Conservation (phyloP, 148 eudicot genomes). For the Dianthus caryophyllus region DNA sequence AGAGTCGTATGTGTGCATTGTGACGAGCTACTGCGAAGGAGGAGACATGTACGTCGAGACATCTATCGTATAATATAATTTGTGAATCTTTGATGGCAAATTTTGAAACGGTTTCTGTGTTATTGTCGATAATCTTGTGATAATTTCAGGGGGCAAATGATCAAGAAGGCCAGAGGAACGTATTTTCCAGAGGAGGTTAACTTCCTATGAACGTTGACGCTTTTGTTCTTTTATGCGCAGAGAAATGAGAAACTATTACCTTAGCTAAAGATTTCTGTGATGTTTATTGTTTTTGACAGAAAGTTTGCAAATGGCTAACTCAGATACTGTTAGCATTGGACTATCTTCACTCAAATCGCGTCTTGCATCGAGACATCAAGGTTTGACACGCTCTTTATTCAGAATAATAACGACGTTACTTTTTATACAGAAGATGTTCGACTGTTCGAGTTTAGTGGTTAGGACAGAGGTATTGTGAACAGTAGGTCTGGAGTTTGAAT, state of each 20-base stretch:
- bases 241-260: not conserved
- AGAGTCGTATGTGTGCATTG: conserved; percentile 67
- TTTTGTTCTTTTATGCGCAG: not conserved
- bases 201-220: not conserved
- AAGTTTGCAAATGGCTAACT: conserved; percentile 92
- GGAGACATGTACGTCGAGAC: conserved; percentile 78
- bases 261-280: not conserved
- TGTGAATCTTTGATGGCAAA: not conserved
- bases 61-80: not conserved
- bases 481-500: too few relatives aligned
- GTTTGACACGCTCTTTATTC: conserved; percentile 26
- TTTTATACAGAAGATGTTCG: too few relatives aligned
- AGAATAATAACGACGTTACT: not conserved
- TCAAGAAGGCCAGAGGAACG: conserved; percentile 72
- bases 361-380: conserved; percentile 94
- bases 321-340: conserved; percentile 87
- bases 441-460: too few relatives aligned
- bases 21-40: conserved; percentile 87
- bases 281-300: conserved; percentile 45
- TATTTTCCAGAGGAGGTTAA: conserved; percentile 89
- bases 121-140: not conserved
- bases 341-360: conserved; percentile 89
- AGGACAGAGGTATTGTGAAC: too few relatives aligned
- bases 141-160: conserved; percentile 53
- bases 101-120: too few relatives aligned